Base-by-base conservation (phyloP, 2,329 filamentous ascomycete species). In the Claviceps spartinae region DNA sequence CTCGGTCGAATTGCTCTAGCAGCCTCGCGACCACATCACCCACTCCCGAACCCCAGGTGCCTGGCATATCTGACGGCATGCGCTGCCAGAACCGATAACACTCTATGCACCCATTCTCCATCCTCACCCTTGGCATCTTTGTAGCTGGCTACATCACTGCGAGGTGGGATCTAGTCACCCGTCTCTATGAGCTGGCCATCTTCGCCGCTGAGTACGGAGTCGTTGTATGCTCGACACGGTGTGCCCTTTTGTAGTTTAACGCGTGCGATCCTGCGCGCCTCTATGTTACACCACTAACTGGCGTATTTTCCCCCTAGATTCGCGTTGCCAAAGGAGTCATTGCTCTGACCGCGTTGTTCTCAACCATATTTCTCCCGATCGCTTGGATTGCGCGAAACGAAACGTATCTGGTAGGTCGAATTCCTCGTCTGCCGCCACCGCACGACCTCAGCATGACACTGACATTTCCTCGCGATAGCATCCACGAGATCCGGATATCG, bases 141-240 rank as follows among this genome's bases (percentile, higher is more conserved):
- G 86, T 97, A 78, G 91, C 93, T 74, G 93, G 93, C 71, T 98
- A 98, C 78, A 97, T 91, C 69, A 98, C 93, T 72, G 93, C 93
- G 67, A 86, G 93, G 77, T 98, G 93, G 90, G 93, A 97, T 72
- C 83, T 98, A 57, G 89, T 96, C 60, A 96, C 91, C 62, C 85
- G 90, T 63, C 79, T 97, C 63, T 95, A 96, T 84, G 91, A 98
- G 72, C 82, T 98, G 63, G 86, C 88, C 60, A 86, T 95, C 59
- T 98, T 97, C 69, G 93, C 94, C 60, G 96, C 90, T 89, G 87
- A 97, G 69, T 88, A 97, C 87, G 89, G 91, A 66, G 93, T 98
- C 63, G 86, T 97, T 67, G 89, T 95, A 74, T 64, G 52, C 41
- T 30, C 18, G 46, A 9, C 16, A 44, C 26, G 13, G 37, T 14